These are phyloP conservation scores for Trametes villosa DNA, from an alignment of 768 basidiomycete genomes.

Conservation along the genomic window DNA sequence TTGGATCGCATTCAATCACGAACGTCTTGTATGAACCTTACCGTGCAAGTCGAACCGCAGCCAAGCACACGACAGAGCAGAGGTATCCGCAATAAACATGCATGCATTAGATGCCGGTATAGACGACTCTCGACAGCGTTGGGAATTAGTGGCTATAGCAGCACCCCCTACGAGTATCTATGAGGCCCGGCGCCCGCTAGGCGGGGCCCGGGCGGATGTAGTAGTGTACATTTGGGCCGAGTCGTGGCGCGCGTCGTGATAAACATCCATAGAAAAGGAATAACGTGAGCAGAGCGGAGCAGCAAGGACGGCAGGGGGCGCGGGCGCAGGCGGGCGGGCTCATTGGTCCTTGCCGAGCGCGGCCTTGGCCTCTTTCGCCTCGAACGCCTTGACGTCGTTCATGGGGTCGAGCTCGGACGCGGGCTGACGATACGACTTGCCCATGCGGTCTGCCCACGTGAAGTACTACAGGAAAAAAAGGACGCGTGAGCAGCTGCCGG, in stretches of 20 bases:
- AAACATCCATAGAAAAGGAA: slow-evolving; percentile 13
- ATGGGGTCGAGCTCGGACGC: slow-evolving; percentile 83
- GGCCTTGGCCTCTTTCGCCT: slow-evolving; percentile 36
- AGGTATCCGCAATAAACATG: background rate
- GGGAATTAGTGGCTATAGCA: slow-evolving; percentile 12
- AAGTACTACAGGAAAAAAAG: slow-evolving; percentile 71
- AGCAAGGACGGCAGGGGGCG: background rate
- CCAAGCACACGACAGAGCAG: background rate
- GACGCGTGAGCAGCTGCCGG: slow-evolving; percentile 16
- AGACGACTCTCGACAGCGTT: slow-evolving; percentile 11
- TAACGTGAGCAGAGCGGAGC: background rate
- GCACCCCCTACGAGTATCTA: slow-evolving; percentile 16
- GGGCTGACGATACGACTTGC: slow-evolving; percentile 90
- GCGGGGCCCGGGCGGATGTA: slow-evolving; percentile 1
- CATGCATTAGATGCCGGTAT: slow-evolving; percentile 9
- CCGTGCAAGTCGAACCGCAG: too few species aligned
- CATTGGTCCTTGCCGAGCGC: slow-evolving; percentile 32
- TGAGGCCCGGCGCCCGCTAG: slow-evolving; percentile 3
- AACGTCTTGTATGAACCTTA: too few species aligned
- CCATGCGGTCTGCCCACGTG: slow-evolving; percentile 87
- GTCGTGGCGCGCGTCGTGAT: slow-evolving; percentile 21
- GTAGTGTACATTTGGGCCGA: slow-evolving; percentile 21
- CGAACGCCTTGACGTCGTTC: slow-evolving; percentile 57
- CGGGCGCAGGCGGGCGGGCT: background rate
- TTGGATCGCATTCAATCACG: too few species aligned